Conservation (phyloP, 1,139 yeast species). For the Hansenula lynferdii region DNA sequence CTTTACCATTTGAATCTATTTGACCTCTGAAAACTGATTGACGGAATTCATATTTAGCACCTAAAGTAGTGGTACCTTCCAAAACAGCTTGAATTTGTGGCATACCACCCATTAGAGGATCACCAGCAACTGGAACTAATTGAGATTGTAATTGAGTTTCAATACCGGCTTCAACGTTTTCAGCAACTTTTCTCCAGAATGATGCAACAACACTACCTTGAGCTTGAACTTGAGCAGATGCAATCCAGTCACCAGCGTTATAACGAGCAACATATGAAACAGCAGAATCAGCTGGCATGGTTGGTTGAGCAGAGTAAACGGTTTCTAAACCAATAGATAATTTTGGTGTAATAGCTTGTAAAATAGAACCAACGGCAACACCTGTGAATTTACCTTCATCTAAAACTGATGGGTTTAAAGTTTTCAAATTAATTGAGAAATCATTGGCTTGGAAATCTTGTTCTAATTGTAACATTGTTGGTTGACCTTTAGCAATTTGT, state of each 20-base stretch:
- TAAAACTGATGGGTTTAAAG: conserved; percentile 81
- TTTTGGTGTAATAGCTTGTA: conserved; percentile 83
- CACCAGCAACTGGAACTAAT: conserved; percentile 66
- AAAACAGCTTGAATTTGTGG: conserved; percentile 76
- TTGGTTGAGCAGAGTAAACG: conserved; percentile 75
- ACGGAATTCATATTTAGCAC: conserved; percentile 98
- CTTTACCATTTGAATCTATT: conserved; percentile 87
- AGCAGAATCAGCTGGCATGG: conserved; percentile 88
- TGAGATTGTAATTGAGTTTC: conserved; percentile 85
- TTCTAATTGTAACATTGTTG: conserved; percentile 92
- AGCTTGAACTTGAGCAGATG: conserved; percentile 91
- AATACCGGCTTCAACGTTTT: conserved; percentile 94
- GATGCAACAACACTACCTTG: conserved; percentile 88
- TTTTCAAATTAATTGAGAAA: conserved; percentile 82
- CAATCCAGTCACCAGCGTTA: conserved; percentile 84
- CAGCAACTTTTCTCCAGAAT: conserved; percentile 91
- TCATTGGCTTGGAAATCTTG: conserved; percentile 93
- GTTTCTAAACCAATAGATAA: conserved; percentile 91
- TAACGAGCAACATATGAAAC: conserved; percentile 90
- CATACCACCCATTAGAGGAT: conserved; percentile 78
- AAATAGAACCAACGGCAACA: conserved; percentile 84
- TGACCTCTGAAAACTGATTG: conserved; percentile 96
- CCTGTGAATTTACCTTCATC: conserved; percentile 68
- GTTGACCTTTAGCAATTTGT: conserved; percentile 88
- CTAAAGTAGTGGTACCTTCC: conserved; percentile 90